Conservation (phyloP, 768 basidiomycete genomes). For the Mycena albidolilacea region DNA sequence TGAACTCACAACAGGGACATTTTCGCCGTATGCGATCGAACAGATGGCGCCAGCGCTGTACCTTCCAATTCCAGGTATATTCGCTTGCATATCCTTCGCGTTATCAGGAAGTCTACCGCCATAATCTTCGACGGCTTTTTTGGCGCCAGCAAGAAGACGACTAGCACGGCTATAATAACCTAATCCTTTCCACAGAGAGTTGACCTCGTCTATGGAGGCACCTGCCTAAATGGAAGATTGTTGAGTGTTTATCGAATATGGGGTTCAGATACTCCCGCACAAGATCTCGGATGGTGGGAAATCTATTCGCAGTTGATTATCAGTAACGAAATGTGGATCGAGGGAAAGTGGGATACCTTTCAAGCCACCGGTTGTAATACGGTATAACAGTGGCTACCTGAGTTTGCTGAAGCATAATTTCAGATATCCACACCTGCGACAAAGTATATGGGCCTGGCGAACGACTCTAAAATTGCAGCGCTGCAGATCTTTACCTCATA, state of each 20-base stretch:
- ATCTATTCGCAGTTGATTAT: conserved; percentile 59
- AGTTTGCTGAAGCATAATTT: conserved; percentile 98
- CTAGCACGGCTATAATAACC: conserved; percentile 91
- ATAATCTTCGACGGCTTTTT: conserved; percentile 79
- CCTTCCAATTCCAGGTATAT: conserved; percentile 89
- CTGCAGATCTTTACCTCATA: conserved; percentile 77
- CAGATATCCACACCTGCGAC: conserved; percentile 86
- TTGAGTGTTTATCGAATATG: conserved; percentile 33
- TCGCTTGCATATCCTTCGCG: conserved; percentile 83
- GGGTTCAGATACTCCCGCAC: conserved; percentile 56
- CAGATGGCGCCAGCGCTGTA: conserved; percentile 90
- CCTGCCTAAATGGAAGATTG: conserved; percentile 61
- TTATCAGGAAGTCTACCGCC: conserved; percentile 84
- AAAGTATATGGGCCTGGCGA: conserved; percentile 3
- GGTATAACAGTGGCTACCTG: conserved; percentile 95
- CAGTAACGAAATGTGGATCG: conserved; percentile 21
- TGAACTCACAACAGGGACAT: conserved; percentile 82
- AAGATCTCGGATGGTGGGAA: conserved; percentile 85
- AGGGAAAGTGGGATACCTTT: conserved; percentile 63
- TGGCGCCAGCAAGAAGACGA: conserved; percentile 86
- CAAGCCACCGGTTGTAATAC: conserved; percentile 93
- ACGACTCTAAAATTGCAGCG: background rate
- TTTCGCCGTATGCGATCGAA: conserved; percentile 91
- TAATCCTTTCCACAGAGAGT: conserved; percentile 91
- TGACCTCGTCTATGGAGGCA: conserved; percentile 87